Evolutionary conservation across 2,329 filamentous ascomycete species (phyloP).

Genomic region (Madurella fahalii): DNA sequence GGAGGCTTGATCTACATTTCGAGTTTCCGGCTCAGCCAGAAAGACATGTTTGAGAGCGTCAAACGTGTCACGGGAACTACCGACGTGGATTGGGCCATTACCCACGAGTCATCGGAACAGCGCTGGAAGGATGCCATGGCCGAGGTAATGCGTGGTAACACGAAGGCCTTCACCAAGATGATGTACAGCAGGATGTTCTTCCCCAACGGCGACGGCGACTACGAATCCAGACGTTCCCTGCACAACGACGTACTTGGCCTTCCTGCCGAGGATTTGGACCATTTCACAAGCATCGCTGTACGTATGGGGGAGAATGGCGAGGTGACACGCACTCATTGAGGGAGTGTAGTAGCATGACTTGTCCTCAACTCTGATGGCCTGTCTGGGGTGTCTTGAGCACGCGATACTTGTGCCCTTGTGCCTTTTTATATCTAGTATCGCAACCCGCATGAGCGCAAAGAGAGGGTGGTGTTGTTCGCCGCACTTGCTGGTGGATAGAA

Average conservation of each 20-base stretch:
- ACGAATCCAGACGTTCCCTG: background rate
- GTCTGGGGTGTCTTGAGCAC: no score
- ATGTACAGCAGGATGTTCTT: constrained; percentile 1
- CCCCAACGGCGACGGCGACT: background rate
- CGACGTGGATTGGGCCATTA: constrained; percentile 1
- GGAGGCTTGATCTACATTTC: background rate
- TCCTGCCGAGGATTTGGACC: background rate
- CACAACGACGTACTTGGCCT: background rate
- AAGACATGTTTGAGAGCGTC: constrained; percentile 6
- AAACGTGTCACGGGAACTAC: constrained; percentile 1
- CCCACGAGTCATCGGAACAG: background rate
- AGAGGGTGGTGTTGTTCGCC: no score
- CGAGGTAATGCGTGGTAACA: background rate
- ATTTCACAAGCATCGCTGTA: background rate
- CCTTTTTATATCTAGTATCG: no score
- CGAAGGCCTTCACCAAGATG: constrained; percentile 1
- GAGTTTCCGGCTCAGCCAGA: constrained; percentile 6
- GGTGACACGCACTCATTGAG: background rate
- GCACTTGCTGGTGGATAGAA: no score
- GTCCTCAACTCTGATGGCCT: no score
- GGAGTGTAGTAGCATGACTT: no score
- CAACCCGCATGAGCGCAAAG: no score
- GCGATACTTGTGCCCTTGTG: no score
- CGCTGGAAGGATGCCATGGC: background rate
- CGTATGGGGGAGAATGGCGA: background rate